phyloP scores from a whole-genome alignment of 176 grass and related monocot species.

The Puccinellia tenuiflora region DNA sequence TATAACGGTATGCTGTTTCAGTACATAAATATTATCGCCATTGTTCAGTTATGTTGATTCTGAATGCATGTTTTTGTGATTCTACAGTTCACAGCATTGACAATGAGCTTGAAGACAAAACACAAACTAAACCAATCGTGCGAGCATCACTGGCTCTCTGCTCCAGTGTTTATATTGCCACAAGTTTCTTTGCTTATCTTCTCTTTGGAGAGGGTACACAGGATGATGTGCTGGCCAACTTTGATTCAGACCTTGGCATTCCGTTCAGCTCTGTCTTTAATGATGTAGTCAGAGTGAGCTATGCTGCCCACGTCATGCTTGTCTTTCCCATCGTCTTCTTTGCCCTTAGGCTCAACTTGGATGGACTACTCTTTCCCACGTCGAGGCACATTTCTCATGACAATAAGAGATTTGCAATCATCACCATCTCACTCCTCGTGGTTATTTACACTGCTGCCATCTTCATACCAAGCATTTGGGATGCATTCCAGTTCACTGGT shows the following conservation, averaged over 20 bases:
- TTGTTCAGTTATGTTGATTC: conserved; percentile 13
- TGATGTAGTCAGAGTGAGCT: conserved; percentile 76
- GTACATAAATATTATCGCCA: neutral
- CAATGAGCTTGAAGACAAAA: conserved; percentile 65
- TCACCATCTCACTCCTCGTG: conserved; percentile 51
- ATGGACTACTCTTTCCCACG: conserved; percentile 70
- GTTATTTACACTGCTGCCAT: conserved; percentile 65
- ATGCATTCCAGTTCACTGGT: conserved; percentile 84
- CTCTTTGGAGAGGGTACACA: conserved; percentile 79
- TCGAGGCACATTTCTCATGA: conserved; percentile 60
- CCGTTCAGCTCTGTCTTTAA: conserved; percentile 56
- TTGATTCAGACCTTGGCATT: conserved; percentile 69
- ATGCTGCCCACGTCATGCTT: conserved; percentile 69
- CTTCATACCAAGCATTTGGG: conserved; percentile 86
- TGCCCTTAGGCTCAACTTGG: conserved; percentile 67
- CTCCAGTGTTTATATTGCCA: conserved; percentile 70
- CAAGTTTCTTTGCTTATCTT: conserved; percentile 83
- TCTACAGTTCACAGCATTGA: conserved; percentile 80
- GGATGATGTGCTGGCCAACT: conserved; percentile 85
- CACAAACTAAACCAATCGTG: conserved; percentile 60
- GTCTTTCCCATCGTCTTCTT: conserved; percentile 88
- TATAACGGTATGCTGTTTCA: conserved; percentile 49
- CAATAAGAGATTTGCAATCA: conserved; percentile 55
- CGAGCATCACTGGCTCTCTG: conserved; percentile 59
- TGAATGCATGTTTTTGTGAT: conserved; percentile 32